phyloP scores from a whole-genome alignment of 176 grass and related monocot species.

The Avena atlantica region DNA sequence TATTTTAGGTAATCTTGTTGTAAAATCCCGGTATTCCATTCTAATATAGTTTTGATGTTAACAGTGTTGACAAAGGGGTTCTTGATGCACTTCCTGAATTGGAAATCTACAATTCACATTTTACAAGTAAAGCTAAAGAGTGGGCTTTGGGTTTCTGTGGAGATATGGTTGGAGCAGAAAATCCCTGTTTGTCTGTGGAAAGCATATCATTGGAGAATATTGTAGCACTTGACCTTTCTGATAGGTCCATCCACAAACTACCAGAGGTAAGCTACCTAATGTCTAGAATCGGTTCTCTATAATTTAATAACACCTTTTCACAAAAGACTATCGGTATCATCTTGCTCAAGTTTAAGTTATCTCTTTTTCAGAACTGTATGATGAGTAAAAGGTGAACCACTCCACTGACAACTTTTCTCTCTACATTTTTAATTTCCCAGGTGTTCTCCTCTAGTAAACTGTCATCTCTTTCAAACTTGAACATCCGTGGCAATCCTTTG shows the following conservation, averaged over 20 bases:
- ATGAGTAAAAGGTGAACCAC: background rate
- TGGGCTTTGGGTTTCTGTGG: conserved; percentile 97
- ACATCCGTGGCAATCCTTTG: conserved; percentile 88
- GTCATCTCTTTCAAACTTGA: conserved; percentile 66
- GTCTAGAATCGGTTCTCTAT: background rate
- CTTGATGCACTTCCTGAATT: conserved; percentile 65
- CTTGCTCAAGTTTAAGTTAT: conserved; percentile 16
- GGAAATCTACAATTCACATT: conserved; percentile 90
- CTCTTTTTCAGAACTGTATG: conserved; percentile 14
- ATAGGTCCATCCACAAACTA: conserved; percentile 71
- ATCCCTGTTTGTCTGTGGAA: conserved; percentile 59
- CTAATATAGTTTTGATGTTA: conserved; percentile 48
- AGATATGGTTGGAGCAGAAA: conserved; percentile 72
- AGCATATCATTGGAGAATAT: conserved; percentile 58
- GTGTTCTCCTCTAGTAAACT: conserved; percentile 70
- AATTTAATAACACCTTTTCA: background rate
- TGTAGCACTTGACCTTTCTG: conserved; percentile 78
- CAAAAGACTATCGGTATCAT: background rate
- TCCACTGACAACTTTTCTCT: conserved; percentile 24
- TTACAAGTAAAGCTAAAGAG: conserved; percentile 64
- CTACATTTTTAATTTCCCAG: conserved; percentile 47
- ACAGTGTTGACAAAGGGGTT: conserved; percentile 57
- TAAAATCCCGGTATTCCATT: conserved; percentile 33
- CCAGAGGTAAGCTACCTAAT: conserved; percentile 77
- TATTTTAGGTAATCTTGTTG: conserved; percentile 33